Conservation (phyloP, 2,329 filamentous ascomycete species). For the Cadophora sp. region DNA sequence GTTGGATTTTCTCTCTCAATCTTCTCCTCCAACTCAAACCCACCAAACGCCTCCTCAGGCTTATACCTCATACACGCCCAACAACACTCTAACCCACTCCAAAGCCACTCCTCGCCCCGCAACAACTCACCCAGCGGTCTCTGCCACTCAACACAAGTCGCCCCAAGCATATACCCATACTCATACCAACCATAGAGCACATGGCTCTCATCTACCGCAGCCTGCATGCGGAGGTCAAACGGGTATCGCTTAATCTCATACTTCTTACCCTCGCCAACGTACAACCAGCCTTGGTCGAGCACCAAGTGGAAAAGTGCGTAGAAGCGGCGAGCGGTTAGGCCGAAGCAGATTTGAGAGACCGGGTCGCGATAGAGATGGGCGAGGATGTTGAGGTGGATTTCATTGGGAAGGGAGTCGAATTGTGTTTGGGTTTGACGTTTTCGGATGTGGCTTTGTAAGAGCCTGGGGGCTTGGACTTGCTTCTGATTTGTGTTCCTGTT, state of each 20-base stretch:
- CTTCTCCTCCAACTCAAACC: background rate
- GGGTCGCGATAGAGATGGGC: constrained; percentile 17
- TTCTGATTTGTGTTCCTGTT: constrained; percentile 11
- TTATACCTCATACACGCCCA: constrained; percentile 19
- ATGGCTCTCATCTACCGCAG: constrained; percentile 3
- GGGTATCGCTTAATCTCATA: constrained; percentile 6
- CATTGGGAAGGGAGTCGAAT: constrained; percentile 12
- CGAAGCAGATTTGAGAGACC: constrained; percentile 24
- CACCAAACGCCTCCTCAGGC: constrained; percentile 1
- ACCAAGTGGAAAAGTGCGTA: constrained; percentile 18
- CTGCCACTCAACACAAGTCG: constrained; percentile 15
- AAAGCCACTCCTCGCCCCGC: constrained; percentile 17
- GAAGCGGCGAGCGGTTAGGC: background rate
- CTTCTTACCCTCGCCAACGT: background rate
- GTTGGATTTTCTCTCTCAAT: background rate
- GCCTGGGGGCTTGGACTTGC: background rate
- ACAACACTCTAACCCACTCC: constrained; percentile 18
- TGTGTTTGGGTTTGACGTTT: constrained; percentile 1
- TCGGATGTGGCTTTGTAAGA: background rate
- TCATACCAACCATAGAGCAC: constrained; percentile 12
- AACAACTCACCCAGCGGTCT: constrained; percentile 17
- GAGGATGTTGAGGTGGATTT: constrained; percentile 23
- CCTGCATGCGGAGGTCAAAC: constrained; percentile 11
- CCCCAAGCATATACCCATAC: constrained; percentile 10
- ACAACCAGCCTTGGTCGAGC: background rate